Evolutionary conservation across 2,329 filamentous ascomycete species (phyloP).

Genomic region (Trichoderma afroharzianum): DNA sequence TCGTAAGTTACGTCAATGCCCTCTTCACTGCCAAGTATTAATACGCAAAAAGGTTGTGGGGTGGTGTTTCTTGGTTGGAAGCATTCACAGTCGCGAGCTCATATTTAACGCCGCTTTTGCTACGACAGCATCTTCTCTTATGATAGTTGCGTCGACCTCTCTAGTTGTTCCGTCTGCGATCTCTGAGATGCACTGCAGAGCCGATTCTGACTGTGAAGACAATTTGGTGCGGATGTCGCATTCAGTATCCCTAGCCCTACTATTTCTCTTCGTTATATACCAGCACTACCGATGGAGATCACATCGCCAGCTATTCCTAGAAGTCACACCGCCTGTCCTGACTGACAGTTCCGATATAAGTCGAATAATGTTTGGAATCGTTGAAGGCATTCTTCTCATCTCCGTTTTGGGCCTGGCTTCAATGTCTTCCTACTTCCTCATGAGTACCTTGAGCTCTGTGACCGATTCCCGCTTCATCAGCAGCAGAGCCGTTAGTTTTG

Average conservation of each 20-base stretch:
- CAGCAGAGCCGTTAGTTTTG: slow-evolving; percentile 1
- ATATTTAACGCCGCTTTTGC: slow-evolving; percentile 10
- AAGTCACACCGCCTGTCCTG: not conserved
- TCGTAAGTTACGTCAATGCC: not conserved
- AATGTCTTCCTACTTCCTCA: slow-evolving; percentile 4
- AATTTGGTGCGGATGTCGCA: slow-evolving; percentile 5
- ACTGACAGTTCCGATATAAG: not conserved
- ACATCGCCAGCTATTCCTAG: slow-evolving; percentile 1
- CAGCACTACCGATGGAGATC: slow-evolving; percentile 13
- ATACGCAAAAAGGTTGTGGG: not conserved
- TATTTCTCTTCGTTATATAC: slow-evolving; percentile 12
- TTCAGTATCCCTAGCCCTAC: not conserved
- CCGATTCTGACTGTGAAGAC: not conserved
- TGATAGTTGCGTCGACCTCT: slow-evolving; percentile 11
- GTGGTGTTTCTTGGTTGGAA: slow-evolving; percentile 10
- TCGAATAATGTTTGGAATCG: not conserved
- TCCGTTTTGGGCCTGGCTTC: not conserved
- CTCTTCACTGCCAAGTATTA: not conserved
- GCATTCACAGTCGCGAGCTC: not conserved
- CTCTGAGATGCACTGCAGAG: slow-evolving; percentile 3
- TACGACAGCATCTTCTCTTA: slow-evolving; percentile 13
- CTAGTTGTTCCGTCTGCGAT: slow-evolving; percentile 11
- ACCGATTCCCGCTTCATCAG: not conserved
- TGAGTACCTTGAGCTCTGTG: slow-evolving; percentile 2
- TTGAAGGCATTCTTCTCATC: not conserved